Evolutionary conservation across 2,329 filamentous ascomycete species (phyloP).

Genomic region (Phialophora tarda): DNA sequence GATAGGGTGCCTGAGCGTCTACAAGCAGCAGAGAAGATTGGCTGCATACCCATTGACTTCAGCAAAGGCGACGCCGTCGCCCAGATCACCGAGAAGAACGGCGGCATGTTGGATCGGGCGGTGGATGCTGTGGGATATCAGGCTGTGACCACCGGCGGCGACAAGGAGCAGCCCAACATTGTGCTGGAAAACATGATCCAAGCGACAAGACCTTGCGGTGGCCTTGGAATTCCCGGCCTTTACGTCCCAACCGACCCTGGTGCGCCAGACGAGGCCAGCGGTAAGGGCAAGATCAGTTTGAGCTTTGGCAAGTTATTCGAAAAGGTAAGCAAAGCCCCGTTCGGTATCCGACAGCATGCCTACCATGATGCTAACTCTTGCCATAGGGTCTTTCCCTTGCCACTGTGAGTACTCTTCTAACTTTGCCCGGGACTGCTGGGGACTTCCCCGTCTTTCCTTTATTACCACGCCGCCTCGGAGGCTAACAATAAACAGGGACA

Average conservation of each 20-base stretch:
- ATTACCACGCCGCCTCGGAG: conserved; percentile 42
- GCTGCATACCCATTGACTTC: conserved; percentile 66
- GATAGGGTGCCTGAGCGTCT: conserved; percentile 66
- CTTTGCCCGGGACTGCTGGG: not conserved
- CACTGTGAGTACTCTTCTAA: conserved; percentile 43
- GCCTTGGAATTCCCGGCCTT: conserved; percentile 63
- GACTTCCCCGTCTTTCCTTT: conserved; percentile 19
- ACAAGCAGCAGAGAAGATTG: conserved; percentile 65
- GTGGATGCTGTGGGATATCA: conserved; percentile 72
- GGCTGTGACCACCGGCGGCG: conserved; percentile 61
- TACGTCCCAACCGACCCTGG: conserved; percentile 63
- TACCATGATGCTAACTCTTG: not conserved
- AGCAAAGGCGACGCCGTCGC: conserved; percentile 64
- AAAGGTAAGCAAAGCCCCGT: conserved; percentile 53
- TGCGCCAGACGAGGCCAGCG: conserved; percentile 64
- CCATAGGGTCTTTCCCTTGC: conserved; percentile 24
- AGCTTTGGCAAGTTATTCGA: conserved; percentile 72
- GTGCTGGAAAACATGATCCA: conserved; percentile 68
- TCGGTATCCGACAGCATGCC: not conserved
- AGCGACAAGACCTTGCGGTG: conserved; percentile 66
- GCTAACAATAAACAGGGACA: conserved; percentile 51
- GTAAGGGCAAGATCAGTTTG: conserved; percentile 68
- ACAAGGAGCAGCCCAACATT: conserved; percentile 66
- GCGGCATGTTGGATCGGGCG: conserved; percentile 66
- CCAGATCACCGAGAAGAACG: conserved; percentile 64